These are phyloP conservation scores for Botryotinia convoluta DNA, from an alignment of 2,329 filamentous ascomycete species.

Conservation along the genomic window DNA sequence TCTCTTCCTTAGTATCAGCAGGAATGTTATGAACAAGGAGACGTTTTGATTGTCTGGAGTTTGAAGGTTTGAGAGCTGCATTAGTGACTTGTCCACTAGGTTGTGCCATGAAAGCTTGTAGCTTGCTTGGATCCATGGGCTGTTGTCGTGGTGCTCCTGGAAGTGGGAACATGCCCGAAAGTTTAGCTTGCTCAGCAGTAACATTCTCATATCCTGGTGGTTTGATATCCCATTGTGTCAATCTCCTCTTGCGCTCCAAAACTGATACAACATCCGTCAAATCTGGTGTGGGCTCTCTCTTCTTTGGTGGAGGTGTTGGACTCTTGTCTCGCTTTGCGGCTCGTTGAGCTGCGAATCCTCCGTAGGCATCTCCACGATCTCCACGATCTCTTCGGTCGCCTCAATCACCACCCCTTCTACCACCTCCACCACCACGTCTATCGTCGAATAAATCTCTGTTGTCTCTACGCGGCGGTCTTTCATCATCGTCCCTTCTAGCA, in stretches of 20 bases:
- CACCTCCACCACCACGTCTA: constrained; percentile 51
- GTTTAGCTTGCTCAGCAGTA: constrained; percentile 95
- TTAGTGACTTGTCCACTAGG: constrained; percentile 65
- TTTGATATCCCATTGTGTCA: constrained; percentile 99
- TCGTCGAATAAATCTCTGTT: constrained; percentile 61
- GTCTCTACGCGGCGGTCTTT: constrained; percentile 52
- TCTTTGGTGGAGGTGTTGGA: constrained; percentile 78
- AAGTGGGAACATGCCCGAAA: constrained; percentile 98
- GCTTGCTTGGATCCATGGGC: constrained; percentile 87
- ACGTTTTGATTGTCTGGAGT: constrained; percentile 91
- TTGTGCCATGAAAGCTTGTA: constrained; percentile 95
- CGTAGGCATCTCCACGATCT: constrained; percentile 42
- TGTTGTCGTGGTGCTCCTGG: constrained; percentile 93
- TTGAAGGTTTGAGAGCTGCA: constrained; percentile 84
- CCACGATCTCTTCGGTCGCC: constrained; percentile 44
- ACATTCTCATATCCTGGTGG: constrained; percentile 97
- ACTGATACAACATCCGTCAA: constrained; percentile 82
- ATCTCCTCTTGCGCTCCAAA: constrained; percentile 79
- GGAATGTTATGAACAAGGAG: constrained; percentile 86
- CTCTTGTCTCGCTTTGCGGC: constrained; percentile 57
- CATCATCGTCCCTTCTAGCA: constrained; percentile 64
- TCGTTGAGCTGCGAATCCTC: constrained; percentile 48
- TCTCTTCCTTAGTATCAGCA: constrained; percentile 68
- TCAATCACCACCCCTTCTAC: constrained; percentile 44
- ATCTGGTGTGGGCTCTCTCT: constrained; percentile 93